Base-by-base conservation (phyloP, 371 early-diverging fungal genomes). In the Lichtheimia ornata region DNA sequence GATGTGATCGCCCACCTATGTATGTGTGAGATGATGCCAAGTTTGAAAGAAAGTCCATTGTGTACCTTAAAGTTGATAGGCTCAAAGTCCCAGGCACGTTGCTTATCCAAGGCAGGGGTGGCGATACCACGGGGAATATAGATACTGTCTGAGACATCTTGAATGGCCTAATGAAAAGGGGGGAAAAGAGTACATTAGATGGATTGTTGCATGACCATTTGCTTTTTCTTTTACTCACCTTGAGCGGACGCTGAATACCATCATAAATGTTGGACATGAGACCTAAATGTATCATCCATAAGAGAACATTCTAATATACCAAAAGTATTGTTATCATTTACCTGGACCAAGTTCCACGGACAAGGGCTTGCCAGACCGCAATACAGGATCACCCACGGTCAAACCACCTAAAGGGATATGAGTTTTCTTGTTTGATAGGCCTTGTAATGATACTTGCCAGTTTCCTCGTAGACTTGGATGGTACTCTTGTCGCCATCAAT, bases 381-480 rank as follows among this genome's bases (percentile, higher is more conserved):
- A 84, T 50, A 99, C 99, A 11, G 98, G 97, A 86, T 99, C 99
- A 47, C 99, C 99, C 24, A 99, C 97, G 28, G 95, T 96, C 60
- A 99, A 82, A 71, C 99, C 99, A 56, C 97, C 97, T 94, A 64
- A 15, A 18, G 11, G 9, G 27, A 14, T n/a, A 56, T 47, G 62
- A 64, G 13, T 45, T 4, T 17, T 53, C 30, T 53, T 41, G 22
- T n/a, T 27, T 61, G 13, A 17, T 22, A 22, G 22, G 2, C 22
- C 15, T 30, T 11, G 18, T 2, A 2, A 56, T 47, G 15, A 25
- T 11, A 61, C 76, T 63, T 82, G 92, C 95, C 89, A 56, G 99
- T 99, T 81, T 99, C 99, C 77, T 99, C 99, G 87, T 99, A 99
- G 20, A 99, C 99, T 82, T 99, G 99, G 64, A 99, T 94, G 28